Conservation (phyloP, 2,329 filamentous ascomycete species). For the Chaetothyriales sp. region DNA sequence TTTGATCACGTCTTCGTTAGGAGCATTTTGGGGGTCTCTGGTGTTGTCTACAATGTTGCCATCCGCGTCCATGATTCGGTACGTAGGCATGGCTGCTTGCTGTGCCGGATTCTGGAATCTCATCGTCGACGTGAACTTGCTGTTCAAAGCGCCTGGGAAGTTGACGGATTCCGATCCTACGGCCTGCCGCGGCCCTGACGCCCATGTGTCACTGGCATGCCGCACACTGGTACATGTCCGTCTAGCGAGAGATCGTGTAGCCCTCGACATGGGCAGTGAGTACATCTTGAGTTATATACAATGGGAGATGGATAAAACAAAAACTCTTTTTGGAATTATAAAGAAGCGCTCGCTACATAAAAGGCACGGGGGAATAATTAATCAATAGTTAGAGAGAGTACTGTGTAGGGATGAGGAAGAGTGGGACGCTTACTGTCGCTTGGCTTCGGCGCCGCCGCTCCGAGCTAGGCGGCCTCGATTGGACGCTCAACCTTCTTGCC, state of each 20-base stretch:
- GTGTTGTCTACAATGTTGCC: conserved; percentile 66
- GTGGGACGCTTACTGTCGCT: not conserved
- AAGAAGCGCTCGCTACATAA: not conserved
- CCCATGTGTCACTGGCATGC: conserved; percentile 13
- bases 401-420: not conserved
- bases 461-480: too few relatives aligned
- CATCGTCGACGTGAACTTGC: conserved; percentile 72
- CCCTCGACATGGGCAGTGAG: conserved; percentile 4
- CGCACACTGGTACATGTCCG: conserved; percentile 5
- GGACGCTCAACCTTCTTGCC: too few relatives aligned
- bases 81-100: conserved; percentile 70
- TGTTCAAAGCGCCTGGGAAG: conserved; percentile 92
- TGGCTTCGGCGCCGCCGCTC: not conserved
- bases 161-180: conserved; percentile 44
- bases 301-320: not conserved
- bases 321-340: not conserved
- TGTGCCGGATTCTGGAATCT: conserved; percentile 62
- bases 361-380: not conserved
- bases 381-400: too few relatives aligned
- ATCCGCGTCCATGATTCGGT: conserved; percentile 80
- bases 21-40: conserved; percentile 52
- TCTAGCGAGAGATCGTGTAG: conserved; percentile 4
- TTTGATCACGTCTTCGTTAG: conserved; percentile 45
- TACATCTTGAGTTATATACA: conserved; percentile 5
- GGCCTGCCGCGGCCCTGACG: conserved; percentile 11